Evolutionary conservation across 768 basidiomycete genomes (phyloP), one percentile per base, ranked within the genome.

Genomic region (Trametes cinnabarina): DNA sequence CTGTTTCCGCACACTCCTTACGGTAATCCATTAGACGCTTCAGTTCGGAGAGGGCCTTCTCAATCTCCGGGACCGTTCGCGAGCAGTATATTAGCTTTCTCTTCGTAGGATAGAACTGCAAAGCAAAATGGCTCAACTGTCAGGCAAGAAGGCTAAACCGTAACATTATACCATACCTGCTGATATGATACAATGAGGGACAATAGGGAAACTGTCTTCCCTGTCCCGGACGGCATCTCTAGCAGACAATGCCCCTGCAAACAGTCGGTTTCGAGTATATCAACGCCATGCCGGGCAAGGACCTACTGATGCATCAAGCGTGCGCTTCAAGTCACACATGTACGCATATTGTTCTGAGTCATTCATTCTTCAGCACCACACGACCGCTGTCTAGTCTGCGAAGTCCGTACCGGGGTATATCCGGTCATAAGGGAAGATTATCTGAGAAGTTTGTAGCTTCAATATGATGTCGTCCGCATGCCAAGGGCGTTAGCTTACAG

Each of bases 221-320:
- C 97, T 20, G 97, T 99, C 15, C 97, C 97, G 11, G 97, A 98
- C 61, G 97, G 97, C 97, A 99, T 99, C 77, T 99, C 97, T 35
- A 99, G 82, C n/a, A 98, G 93, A 71, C 97, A 98, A 65, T 99
- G 97, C 48, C 97, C 97, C 94, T 98, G 68, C 35, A 65, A 40
- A 53, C 46, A 11, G 50, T 57, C 51, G 42, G 22, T 39, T 25
- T 28, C 28, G 14, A 43, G 37, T 22, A 58, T 35, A 6, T 41
- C 37, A 32, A 12, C 30, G 12, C 6, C 12, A 57, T 43, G n/a
- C 15, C 26, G 57, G 37, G 41, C 28, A 47, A n/a, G 14, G 19
- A 67, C 77, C 60, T 72, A 94, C 95, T 58, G 92, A 88, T 34
- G 94, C 95, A 74, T 99, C 97, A 17, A 99, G 82, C 2, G 96